Conservation (phyloP, 1,284 basidiomycete genomes). For the Chalciporus piperatoides region DNA sequence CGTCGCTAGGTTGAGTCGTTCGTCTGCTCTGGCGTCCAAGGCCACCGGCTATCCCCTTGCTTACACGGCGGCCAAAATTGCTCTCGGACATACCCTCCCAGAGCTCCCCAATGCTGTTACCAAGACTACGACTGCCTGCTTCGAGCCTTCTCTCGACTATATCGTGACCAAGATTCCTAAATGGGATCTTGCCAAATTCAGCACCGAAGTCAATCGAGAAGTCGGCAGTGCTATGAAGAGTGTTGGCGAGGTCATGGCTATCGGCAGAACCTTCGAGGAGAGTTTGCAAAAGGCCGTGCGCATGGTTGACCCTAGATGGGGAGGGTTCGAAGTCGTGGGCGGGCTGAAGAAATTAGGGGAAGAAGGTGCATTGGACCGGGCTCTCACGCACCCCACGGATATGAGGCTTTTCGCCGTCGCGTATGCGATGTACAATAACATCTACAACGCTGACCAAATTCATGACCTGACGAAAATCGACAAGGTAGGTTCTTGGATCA, state of each 20-base stretch:
- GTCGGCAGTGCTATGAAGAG: conserved; percentile 99
- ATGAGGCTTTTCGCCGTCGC: conserved; percentile 96
- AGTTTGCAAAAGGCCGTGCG: conserved; percentile 98
- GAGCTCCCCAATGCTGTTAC: conserved; percentile 99
- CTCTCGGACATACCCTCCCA: conserved; percentile 96
- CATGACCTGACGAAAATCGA: conserved; percentile 98
- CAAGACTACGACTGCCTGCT: conserved; percentile 98
- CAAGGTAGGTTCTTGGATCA: conserved; percentile 50
- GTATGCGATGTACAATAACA: conserved; percentile 93
- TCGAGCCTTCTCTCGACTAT: conserved; percentile 99
- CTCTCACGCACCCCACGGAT: conserved; percentile 78
- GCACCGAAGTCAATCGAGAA: conserved; percentile 87
- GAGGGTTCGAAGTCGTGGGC: conserved; percentile 74
- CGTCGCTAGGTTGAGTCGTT: conserved; percentile 50
- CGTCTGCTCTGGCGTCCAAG: conserved; percentile 93
- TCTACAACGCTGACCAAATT: conserved; percentile 86
- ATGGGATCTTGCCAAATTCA: conserved; percentile 99
- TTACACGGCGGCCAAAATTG: conserved; percentile 99
- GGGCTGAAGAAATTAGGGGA: conserved; percentile 38
- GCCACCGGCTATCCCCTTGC: conserved; percentile 99
- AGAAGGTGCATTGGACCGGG: conserved; percentile 83
- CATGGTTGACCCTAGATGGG: conserved; percentile 91
- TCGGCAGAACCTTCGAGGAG: conserved; percentile 98
- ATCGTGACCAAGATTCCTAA: conserved; percentile 99
- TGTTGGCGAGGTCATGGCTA: conserved; percentile 99